Evolutionary conservation across 2,329 filamentous ascomycete genomes (phyloP).

Genomic region (Talaromyces funiculosus): DNA sequence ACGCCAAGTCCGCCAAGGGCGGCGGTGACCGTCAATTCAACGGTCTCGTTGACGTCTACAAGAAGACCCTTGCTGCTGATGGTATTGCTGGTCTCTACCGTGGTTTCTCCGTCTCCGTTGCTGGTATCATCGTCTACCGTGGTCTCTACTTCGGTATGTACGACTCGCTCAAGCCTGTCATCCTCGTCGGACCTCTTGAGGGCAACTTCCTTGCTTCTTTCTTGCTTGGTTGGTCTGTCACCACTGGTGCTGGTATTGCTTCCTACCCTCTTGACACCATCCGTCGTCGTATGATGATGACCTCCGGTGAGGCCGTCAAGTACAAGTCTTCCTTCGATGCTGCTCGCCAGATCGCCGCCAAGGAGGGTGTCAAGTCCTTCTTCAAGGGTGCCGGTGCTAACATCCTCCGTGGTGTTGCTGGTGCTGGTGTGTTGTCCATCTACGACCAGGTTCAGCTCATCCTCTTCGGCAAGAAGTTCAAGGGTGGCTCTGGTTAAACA

Average conservation of each 20-base stretch:
- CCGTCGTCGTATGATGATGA: slow-evolving; percentile 99
- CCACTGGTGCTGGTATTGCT: slow-evolving; percentile 99
- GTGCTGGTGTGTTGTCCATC: slow-evolving; percentile 99
- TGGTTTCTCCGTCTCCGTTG: slow-evolving; percentile 99
- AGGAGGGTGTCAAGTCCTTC: slow-evolving; percentile 95
- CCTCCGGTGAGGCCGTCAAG: slow-evolving; percentile 94
- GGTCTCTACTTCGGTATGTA: slow-evolving; percentile 99
- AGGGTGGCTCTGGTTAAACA: slow-evolving; percentile 43
- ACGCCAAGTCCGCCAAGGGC: slow-evolving; percentile 93
- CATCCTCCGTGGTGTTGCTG: slow-evolving; percentile 99
- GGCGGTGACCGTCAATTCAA: slow-evolving; percentile 99
- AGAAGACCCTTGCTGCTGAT: slow-evolving; percentile 98
- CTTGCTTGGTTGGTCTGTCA: slow-evolving; percentile 97
- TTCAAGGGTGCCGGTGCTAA: slow-evolving; percentile 99
- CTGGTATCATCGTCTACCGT: slow-evolving; percentile 99
- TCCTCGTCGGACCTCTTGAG: slow-evolving; percentile 84
- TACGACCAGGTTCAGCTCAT: slow-evolving; percentile 99
- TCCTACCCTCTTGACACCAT: slow-evolving; percentile 99
- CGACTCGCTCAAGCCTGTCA: slow-evolving; percentile 99
- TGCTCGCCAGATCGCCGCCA: slow-evolving; percentile 91
- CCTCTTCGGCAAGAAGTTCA: slow-evolving; percentile 99
- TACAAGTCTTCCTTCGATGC: slow-evolving; percentile 97
- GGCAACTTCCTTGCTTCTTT: slow-evolving; percentile 99
- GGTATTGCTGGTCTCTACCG: slow-evolving; percentile 99
- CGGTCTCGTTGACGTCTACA: slow-evolving; percentile 98